phyloP scores from a whole-genome alignment of 176 grass and related monocot species.

The Aechmea fasciata region DNA sequence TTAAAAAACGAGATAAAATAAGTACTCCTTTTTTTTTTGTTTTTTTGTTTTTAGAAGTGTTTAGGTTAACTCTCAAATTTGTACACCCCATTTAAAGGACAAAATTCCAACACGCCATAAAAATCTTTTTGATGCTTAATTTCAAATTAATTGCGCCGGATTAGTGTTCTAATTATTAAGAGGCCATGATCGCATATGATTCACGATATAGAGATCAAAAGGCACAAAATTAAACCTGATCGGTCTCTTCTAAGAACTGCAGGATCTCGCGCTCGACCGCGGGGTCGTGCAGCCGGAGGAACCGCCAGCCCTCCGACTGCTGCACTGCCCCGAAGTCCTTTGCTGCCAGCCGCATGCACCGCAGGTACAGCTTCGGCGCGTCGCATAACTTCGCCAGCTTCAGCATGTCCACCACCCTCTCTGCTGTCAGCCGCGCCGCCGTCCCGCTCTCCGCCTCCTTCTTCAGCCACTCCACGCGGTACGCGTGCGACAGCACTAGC shows the following conservation, averaged over 20 bases:
- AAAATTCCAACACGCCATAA: no score
- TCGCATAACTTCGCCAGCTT: constrained; percentile 79
- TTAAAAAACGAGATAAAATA: no score
- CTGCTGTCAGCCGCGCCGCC: constrained; percentile 40
- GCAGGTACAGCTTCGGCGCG: constrained; percentile 49
- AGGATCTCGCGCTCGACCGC: constrained; percentile 54
- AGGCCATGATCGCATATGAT: neutral
- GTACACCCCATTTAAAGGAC: no score
- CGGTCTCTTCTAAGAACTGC: constrained; percentile 38
- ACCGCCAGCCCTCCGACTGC: constrained; percentile 64
- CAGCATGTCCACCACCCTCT: constrained; percentile 52
- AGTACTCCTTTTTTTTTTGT: no score
- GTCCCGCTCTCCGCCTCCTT: constrained; percentile 35
- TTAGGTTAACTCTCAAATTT: no score
- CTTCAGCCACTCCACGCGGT: constrained; percentile 75
- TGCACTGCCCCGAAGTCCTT: constrained; percentile 45
- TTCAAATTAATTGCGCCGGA: neutral
- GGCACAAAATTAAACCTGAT: constrained; percentile 22
- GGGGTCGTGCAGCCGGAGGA: constrained; percentile 53
- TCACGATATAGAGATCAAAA: neutral
- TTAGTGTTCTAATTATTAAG: neutral
- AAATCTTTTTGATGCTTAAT: no score
- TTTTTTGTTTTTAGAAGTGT: no score
- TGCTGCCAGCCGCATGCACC: constrained; percentile 47
- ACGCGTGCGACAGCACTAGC: constrained; percentile 73